Evolutionary conservation across 768 basidiomycete species (phyloP), one percentile per base, ranked within the genome.

Genomic region (Lentinula edodes): DNA sequence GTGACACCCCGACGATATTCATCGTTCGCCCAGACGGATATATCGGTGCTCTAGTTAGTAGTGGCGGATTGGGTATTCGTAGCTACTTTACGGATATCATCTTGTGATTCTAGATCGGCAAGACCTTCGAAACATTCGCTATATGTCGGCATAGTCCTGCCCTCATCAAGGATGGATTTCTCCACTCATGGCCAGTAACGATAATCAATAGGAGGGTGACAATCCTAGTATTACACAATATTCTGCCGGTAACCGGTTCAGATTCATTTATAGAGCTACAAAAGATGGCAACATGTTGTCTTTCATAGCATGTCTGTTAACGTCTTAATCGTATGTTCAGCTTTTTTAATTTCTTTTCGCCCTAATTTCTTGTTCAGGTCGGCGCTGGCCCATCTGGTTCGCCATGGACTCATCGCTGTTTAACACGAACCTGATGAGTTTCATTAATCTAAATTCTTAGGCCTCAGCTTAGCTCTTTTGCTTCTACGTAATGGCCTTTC

Each of bases 21-120:
- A 65, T 79, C 9, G 65, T 78, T 46, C 73, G 77, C 9, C 77
- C 78, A 5, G 77, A 78, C 60, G 76, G 78, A 39, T 78, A 76
- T 60, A 71, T 78, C 1, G 77, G 77, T 42, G 60, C 60, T 20
- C n/a, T 61, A 13, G 34, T 60, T 9, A 55, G 36, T 6, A 55
- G 53, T 41, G 53, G 53, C 13, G 18, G 15, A 13, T n/a, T 8
- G 16, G 53, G 53, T 10, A 18, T 55, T 2, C 53, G 53, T 13
- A 23, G 10, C 3, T 55, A 55, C 18, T 41, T 41, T n/a, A 41
- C 53, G 7, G 7, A 16, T 20, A 39, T 55, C 9, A 41, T 55
- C 5, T n/a, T 35, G 51, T 52, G 28, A 28, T 28, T 28, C 28
- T 4, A 2, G 28, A 28, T 28, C 28, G 28, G 28, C 28, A 28